phyloP scores from a whole-genome alignment of 73 alveolate species.

The Loxodes magnus region DNA sequence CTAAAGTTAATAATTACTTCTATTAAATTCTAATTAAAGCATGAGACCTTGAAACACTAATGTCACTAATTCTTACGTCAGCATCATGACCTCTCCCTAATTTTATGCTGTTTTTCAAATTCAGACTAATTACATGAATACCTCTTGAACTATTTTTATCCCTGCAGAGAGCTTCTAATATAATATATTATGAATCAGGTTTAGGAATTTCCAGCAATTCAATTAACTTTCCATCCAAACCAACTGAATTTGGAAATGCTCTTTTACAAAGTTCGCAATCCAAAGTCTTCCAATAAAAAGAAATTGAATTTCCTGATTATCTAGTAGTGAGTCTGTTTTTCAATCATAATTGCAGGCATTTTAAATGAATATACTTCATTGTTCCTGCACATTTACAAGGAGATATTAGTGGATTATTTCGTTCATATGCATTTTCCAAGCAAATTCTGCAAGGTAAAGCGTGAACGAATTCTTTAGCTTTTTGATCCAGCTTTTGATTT shows the following conservation, averaged over 20 bases:
- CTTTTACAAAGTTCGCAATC: constrained; percentile 82
- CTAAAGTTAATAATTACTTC: not conserved
- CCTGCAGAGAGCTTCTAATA: constrained; percentile 10
- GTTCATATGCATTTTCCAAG: constrained; percentile 13
- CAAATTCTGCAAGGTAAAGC: constrained; percentile 25
- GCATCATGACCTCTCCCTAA: constrained; percentile 33
- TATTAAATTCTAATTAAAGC: constrained; percentile 10
- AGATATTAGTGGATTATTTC: constrained; percentile 66
- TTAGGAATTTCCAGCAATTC: constrained; percentile 31
- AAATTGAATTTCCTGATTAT: constrained; percentile 15
- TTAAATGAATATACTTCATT: constrained; percentile 65
- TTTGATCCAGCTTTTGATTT: constrained; percentile 58
- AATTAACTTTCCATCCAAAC: not conserved
- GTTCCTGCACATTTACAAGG: constrained; percentile 86
- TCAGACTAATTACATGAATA: constrained; percentile 9
- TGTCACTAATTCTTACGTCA: constrained; percentile 28
- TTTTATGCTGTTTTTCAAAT: constrained; percentile 2
- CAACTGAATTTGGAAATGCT: constrained; percentile 53
- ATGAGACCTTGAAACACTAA: constrained; percentile 32
- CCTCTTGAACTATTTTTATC: constrained; percentile 6
- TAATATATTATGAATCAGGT: constrained; percentile 10
- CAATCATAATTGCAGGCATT: constrained; percentile 68
- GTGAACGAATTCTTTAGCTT: constrained; percentile 24
- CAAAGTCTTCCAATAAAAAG: constrained; percentile 58
- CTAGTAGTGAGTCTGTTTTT: constrained; percentile 22